phyloP scores from a whole-genome alignment of 228 moss, liverwort and hornwort genomes.

The Sphagnum magellanicum region DNA sequence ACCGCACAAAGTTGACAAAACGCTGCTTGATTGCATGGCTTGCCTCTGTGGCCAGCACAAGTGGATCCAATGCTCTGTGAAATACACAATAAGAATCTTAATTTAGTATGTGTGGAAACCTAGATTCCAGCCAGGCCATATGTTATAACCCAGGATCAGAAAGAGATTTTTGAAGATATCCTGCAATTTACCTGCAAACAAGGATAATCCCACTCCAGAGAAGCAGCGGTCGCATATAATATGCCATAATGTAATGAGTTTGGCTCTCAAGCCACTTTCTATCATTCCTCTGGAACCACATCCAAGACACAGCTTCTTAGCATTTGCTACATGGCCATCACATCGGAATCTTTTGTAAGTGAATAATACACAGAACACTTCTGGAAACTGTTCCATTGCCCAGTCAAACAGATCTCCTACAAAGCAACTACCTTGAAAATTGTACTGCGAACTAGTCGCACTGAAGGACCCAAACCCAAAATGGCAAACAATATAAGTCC shows the following conservation, averaged over 20 bases:
- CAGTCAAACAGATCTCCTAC: too few relatives aligned
- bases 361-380: too few relatives aligned
- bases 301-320: too few relatives aligned
- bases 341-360: too few relatives aligned
- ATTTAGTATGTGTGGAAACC: too few relatives aligned
- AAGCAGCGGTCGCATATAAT: constrained; percentile 76
- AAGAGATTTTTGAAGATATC: too few relatives aligned
- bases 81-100: not conserved
- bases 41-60: constrained; percentile 58
- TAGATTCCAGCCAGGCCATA: too few relatives aligned
- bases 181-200: constrained; percentile 68
- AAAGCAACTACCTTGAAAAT: constrained; percentile 40
- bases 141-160: too few relatives aligned
- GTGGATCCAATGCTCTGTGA: constrained; percentile 81
- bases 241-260: constrained; percentile 55
- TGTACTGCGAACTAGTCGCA: constrained; percentile 43
- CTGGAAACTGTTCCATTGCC: too few relatives aligned
- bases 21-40: constrained; percentile 88
- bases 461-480: constrained; percentile 70
- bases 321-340: too few relatives aligned
- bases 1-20: constrained; percentile 84
- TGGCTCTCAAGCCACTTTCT: constrained; percentile 76
- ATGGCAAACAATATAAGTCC: constrained; percentile 59
- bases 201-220: constrained; percentile 78
- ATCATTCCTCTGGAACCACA: constrained; percentile 62